Percentiles rank a stretch among this genome's conserved stretches.
Evolutionary conservation across 805 yeast species (phyloP).

Genomic region (Saccharomycopsis sp.): DNA sequence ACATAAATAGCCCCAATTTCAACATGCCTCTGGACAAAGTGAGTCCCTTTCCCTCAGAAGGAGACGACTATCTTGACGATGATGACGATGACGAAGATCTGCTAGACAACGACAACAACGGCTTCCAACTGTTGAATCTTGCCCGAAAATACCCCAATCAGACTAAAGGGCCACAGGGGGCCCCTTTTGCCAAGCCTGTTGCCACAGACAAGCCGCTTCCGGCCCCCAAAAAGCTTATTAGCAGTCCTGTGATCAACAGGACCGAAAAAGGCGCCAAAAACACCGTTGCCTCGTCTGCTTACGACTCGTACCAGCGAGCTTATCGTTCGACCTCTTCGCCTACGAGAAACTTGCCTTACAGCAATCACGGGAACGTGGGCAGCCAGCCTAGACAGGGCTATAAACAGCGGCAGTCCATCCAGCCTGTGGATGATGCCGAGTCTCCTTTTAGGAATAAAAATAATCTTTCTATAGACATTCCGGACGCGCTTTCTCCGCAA

Average conservation of each 20-base stretch:
- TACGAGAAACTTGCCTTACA: not conserved
- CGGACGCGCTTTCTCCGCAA: not conserved
- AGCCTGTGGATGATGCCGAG: not conserved
- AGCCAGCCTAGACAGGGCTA: not conserved
- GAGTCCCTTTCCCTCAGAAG: not conserved
- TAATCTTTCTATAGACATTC: slow-evolving; percentile 12
- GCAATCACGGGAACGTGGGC: not conserved
- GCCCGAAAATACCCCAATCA: not conserved
- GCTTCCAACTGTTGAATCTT: not conserved
- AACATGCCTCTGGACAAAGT: slow-evolving; percentile 17
- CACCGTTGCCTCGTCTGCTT: not conserved
- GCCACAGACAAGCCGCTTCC: not conserved
- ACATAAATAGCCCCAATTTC: slow-evolving; percentile 18
- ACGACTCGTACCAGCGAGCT: not conserved
- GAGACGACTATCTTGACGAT: not conserved
- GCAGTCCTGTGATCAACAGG: not conserved
- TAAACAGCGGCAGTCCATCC: not conserved
- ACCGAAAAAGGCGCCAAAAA: not conserved
- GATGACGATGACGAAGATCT: not conserved
- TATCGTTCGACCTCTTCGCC: not conserved
- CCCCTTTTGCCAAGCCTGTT: not conserved
- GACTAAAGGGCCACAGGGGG: not conserved
- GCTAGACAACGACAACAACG: not conserved
- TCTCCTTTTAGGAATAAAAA: slow-evolving; percentile 6
- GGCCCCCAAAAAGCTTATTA: not conserved